phyloP scores from a whole-genome alignment of 805 yeast genomes.

The Candida sanyiensis region DNA sequence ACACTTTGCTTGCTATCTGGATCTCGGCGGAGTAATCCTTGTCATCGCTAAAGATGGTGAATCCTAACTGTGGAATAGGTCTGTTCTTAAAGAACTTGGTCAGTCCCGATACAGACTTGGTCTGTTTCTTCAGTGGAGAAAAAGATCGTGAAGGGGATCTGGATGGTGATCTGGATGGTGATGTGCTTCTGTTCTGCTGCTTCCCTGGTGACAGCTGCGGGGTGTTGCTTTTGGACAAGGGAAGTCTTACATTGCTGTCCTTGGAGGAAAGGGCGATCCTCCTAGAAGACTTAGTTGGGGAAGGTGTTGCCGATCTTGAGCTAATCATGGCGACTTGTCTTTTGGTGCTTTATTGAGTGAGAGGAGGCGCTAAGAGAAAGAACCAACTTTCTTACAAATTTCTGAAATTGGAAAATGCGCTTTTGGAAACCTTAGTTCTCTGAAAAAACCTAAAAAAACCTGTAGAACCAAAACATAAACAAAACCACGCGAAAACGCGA shows the following conservation, averaged over 20 bases:
- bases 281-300: constrained; percentile 20
- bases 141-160: constrained; percentile 6
- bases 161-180: no score
- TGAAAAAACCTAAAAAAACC: constrained; percentile 1
- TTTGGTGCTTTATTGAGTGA: no score
- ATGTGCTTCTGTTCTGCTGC: no score
- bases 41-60: constrained; percentile 23
- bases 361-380: neutral
- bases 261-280: constrained; percentile 23
- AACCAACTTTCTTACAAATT: neutral
- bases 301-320: constrained; percentile 17
- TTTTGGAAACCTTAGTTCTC: no score
- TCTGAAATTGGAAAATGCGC: neutral
- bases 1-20: constrained; percentile 11
- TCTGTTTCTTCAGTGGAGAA: constrained; percentile 4
- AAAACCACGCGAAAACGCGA: constrained; percentile 1
- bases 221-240: constrained; percentile 12
- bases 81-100: constrained; percentile 6
- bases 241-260: constrained; percentile 21
- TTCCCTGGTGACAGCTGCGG: constrained; percentile 14
- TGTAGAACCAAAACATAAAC: constrained; percentile 1
- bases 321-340: constrained; percentile 1
- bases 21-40: constrained; percentile 20
- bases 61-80: constrained; percentile 15
- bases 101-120: neutral